Conservation (phyloP, 2,329 filamentous ascomycete species). For the Leptographium lundbergii region DNA sequence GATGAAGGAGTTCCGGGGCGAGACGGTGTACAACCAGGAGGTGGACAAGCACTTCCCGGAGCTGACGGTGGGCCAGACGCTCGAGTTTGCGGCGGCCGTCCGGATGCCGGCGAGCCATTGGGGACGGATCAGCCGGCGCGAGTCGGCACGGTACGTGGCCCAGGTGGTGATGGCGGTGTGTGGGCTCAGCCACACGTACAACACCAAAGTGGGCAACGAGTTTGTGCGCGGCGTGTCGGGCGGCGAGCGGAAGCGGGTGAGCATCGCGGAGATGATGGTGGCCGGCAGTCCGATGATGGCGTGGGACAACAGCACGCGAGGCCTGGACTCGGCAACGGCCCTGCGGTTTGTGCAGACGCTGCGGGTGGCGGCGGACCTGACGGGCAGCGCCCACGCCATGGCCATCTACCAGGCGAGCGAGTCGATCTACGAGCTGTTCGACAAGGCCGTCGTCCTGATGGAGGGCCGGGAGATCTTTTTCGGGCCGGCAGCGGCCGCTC, state of each 20-base stretch:
- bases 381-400: constrained; percentile 50
- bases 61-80: constrained; percentile 52
- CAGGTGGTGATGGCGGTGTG: constrained; percentile 67
- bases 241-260: constrained; percentile 58
- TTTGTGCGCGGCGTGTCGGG: constrained; percentile 62
- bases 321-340: constrained; percentile 61
- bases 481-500: constrained; percentile 45
- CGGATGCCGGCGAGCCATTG: constrained; percentile 36
- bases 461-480: constrained; percentile 50
- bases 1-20: constrained; percentile 48
- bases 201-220: constrained; percentile 64
- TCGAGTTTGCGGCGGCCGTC: constrained; percentile 46
- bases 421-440: constrained; percentile 48
- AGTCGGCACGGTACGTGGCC: constrained; percentile 42
- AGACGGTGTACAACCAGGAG: constrained; percentile 67
- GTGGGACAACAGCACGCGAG: constrained; percentile 62
- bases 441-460: constrained; percentile 44
- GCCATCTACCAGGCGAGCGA: constrained; percentile 62
- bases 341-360: constrained; percentile 62
- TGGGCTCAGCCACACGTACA: constrained; percentile 59
- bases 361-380: constrained; percentile 52
- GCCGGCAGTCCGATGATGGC: constrained; percentile 46
- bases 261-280: constrained; percentile 46
- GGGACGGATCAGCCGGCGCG: constrained; percentile 34
- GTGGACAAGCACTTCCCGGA: constrained; percentile 54